Percentiles rank a stretch among this genome's conserved stretches.
These are phyloP conservation scores for Kazachstania kunashirensis DNA, from an alignment of 805 yeast species.

Conservation along the genomic window DNA sequence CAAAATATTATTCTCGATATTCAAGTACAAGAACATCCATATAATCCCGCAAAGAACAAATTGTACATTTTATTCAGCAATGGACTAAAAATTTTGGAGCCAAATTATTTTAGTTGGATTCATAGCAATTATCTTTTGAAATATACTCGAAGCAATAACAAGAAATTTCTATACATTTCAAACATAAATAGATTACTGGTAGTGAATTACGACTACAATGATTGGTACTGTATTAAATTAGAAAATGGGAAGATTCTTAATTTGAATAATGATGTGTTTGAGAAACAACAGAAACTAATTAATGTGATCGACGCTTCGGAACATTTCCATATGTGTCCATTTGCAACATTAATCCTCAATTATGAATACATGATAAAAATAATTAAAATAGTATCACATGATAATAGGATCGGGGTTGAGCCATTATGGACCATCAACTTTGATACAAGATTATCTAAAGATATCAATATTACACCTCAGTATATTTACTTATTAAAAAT, in stretches of 20 bases:
- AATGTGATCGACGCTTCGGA: constrained; percentile 10
- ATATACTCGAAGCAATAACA: constrained; percentile 18
- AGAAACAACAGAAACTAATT: constrained; percentile 3
- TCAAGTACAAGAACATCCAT: background rate
- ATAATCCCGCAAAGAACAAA: background rate
- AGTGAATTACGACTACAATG: constrained; percentile 12
- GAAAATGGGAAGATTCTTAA: constrained; percentile 20
- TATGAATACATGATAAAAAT: constrained; percentile 12
- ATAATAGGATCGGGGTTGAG: constrained; percentile 9
- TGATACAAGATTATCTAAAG: constrained; percentile 1
- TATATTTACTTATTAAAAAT: background rate
- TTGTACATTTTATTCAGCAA: constrained; percentile 16
- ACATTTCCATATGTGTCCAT: background rate
- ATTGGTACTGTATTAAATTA: constrained; percentile 23
- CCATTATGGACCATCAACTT: constrained; percentile 6
- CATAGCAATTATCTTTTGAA: constrained; percentile 16
- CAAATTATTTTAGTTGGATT: constrained; percentile 17
- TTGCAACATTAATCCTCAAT: constrained; percentile 8
- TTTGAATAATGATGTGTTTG: constrained; percentile 11
- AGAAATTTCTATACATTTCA: constrained; percentile 14
- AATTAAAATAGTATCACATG: constrained; percentile 11
- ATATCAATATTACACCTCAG: constrained; percentile 3
- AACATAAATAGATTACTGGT: constrained; percentile 23
- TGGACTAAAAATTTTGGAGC: constrained; percentile 17
- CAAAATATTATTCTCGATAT: constrained; percentile 16